Percentiles rank a stretch among this genome's conserved stretches.
Conservation (phyloP, 2,329 filamentous ascomycete species). For the Elsinoe ampelina region DNA sequence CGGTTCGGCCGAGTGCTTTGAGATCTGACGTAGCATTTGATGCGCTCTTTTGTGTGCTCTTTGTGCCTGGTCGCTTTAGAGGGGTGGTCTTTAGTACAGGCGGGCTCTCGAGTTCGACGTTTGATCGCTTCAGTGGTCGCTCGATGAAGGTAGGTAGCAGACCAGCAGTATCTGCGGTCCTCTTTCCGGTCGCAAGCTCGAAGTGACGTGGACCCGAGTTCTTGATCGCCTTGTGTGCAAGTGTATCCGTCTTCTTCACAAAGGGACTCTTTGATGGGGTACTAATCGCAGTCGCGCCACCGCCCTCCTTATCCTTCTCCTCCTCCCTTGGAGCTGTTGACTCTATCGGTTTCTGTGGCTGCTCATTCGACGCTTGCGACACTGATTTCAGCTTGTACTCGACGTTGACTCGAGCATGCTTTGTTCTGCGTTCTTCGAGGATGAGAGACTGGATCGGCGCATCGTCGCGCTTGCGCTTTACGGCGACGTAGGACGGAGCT, state of each 20-base stretch:
- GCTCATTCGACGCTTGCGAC: slow-evolving; percentile 15
- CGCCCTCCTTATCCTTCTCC: background rate
- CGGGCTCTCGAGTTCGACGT: background rate
- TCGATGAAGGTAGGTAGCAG: slow-evolving; percentile 18
- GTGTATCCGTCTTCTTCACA: slow-evolving; percentile 14
- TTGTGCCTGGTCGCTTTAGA: slow-evolving; percentile 16
- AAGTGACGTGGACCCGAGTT: slow-evolving; percentile 11
- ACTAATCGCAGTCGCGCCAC: background rate
- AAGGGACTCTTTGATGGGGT: slow-evolving; percentile 8
- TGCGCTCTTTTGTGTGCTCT: slow-evolving; percentile 10
- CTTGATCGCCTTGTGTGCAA: slow-evolving; percentile 10
- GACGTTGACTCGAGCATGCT: slow-evolving; percentile 15
- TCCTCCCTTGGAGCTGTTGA: background rate
- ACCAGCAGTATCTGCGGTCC: slow-evolving; percentile 8
- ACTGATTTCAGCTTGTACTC: slow-evolving; percentile 13
- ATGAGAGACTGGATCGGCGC: slow-evolving; percentile 31
- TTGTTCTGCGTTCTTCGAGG: slow-evolving; percentile 17
- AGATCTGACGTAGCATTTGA: background rate
- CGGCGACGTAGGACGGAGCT: slow-evolving; percentile 42
- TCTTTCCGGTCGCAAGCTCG: slow-evolving; percentile 10
- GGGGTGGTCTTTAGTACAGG: background rate
- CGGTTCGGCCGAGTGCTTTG: slow-evolving; percentile 15
- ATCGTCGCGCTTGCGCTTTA: slow-evolving; percentile 49
- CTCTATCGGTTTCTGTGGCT: background rate
- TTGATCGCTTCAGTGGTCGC: slow-evolving; percentile 10